Evolutionary conservation across 345 rosid genomes (phyloP).

Genomic region (Psidium friedrichsthalianum): DNA sequence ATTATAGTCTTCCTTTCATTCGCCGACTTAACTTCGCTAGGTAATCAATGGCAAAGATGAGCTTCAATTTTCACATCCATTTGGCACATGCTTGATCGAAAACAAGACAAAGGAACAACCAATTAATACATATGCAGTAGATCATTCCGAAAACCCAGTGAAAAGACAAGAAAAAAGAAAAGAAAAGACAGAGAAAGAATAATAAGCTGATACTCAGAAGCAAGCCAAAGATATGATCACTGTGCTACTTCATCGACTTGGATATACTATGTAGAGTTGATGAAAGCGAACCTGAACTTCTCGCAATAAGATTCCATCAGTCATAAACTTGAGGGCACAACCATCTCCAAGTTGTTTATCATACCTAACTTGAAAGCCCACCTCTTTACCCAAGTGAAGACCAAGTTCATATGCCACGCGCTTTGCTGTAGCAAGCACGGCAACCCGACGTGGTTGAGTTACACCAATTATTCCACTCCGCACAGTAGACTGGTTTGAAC

Average conservation of each 20-base stretch:
- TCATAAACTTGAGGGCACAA: conserved; percentile 86
- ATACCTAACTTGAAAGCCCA: conserved; percentile 94
- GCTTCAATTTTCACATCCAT: neutral
- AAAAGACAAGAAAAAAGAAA: neutral
- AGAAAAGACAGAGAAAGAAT: neutral
- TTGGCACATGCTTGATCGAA: neutral
- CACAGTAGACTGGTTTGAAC: conserved; percentile 33
- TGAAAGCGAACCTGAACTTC: conserved; percentile 63
- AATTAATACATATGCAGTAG: neutral
- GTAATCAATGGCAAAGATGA: neutral
- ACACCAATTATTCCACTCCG: conserved; percentile 78
- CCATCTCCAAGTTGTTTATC: conserved; percentile 72
- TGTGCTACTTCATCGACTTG: neutral
- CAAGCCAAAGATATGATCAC: neutral
- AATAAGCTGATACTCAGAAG: neutral
- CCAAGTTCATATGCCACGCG: conserved; percentile 94
- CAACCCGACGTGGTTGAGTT: conserved; percentile 96
- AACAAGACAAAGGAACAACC: neutral
- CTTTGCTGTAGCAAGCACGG: conserved; percentile 90
- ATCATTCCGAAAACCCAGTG: neutral
- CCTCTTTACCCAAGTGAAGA: conserved; percentile 68
- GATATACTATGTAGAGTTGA: neutral
- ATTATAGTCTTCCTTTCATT: neutral
- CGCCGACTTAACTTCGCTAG: neutral
- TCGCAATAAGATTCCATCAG: conserved; percentile 89